phyloP scores from a whole-genome alignment of 139 green algal species.

The Volvox reticuliferus region DNA sequence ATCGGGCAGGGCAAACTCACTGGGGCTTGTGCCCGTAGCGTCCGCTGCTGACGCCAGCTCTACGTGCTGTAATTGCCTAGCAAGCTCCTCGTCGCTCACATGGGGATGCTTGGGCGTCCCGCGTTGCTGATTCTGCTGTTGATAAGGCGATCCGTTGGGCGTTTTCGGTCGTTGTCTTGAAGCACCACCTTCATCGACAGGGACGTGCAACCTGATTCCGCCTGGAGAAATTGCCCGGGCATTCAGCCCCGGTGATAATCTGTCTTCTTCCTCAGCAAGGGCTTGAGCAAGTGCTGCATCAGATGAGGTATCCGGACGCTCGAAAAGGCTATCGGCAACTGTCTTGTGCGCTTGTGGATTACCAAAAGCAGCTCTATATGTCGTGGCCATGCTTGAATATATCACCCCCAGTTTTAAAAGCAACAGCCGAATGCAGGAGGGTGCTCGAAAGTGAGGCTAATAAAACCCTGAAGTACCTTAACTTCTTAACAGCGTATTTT shows the following conservation, averaged over 20 bases:
- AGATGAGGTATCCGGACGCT: background rate
- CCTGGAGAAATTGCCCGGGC: background rate
- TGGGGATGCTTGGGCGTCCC: background rate
- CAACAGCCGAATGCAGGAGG: background rate
- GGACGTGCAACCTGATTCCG: background rate
- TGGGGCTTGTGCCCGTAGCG: background rate
- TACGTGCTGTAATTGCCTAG: background rate
- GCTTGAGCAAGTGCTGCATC: constrained; percentile 12
- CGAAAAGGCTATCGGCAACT: background rate
- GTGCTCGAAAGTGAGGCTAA: background rate
- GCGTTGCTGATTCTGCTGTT: background rate
- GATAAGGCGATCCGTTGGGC: background rate
- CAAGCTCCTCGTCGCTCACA: background rate
- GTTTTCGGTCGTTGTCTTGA: background rate
- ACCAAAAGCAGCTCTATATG: constrained; percentile 34
- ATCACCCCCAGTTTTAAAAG: background rate
- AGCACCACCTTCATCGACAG: background rate
- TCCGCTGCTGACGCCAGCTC: constrained; percentile 18
- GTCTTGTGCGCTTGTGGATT: background rate
- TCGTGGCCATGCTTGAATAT: constrained; percentile 23
- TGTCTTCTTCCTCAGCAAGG: background rate
- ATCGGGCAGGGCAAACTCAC: constrained; percentile 2
- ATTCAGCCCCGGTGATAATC: background rate
- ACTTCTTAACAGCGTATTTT: background rate
- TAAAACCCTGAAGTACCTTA: background rate